Base-by-base conservation (phyloP, 2,329 filamentous ascomycete genomes). In the Penicillium sp. region DNA sequence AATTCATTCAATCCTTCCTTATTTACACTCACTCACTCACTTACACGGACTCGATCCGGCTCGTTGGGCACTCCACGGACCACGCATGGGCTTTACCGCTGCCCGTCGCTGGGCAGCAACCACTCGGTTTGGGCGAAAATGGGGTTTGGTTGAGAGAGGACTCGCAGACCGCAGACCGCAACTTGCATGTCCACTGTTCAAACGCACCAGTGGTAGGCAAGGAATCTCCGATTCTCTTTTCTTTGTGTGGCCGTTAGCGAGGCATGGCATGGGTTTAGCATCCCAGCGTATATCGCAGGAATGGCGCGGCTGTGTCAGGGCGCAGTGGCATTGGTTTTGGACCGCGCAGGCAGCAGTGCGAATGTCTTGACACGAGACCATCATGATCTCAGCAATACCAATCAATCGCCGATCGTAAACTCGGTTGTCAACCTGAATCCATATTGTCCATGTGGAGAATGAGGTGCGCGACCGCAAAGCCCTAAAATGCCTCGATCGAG, bases 41-140 rank as follows among this genome's bases (percentile, higher is more conserved):
- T 59, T 41, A 51, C 49, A 52, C 56, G 49, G 49, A 40, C 26
- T 50, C 46, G 36, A 46, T 46, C 42, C 46, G 45, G 29, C 46
- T 50, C 56, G 65, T 63, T 65, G 59, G 65, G 65, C 64, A 63
- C 58, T 57, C 46, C 55, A 59, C 55, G 48, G 54, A 58, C 55
- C 58, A 56, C 51, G 48, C 54, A 64, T 66, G 50, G 63, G 62
- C 65, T 66, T 68, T 68, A 68, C 66, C 65, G 66, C 66, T 46
- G 62, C 44, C 18, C 51, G 54, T 58, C 64, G 60, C 67, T 69
- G 67, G 67, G 67, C 67, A 69, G 61, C 67, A 67, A 69, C 60
- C 57, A 33, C 41, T 17, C 32, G 26, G 42, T 58, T 63, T 56
- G 54, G 59, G 58, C 59, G 41, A 56, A 49, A 59, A 62, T 24